Evolutionary conservation across 2,329 filamentous ascomycete genomes (phyloP).

Genomic region (Arthrobotrys conoides): DNA sequence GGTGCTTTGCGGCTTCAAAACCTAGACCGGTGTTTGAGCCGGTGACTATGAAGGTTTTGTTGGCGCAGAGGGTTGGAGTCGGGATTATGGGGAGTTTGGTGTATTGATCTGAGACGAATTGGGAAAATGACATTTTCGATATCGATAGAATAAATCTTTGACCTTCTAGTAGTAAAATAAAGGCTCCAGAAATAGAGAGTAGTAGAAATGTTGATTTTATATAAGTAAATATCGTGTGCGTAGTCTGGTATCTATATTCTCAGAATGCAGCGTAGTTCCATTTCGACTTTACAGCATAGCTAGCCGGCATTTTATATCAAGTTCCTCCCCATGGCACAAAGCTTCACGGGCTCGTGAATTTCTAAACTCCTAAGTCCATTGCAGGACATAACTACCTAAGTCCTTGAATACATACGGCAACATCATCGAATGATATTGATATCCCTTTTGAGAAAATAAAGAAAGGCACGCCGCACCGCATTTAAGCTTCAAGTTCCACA

Average conservation of each 20-base stretch:
- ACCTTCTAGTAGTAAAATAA: too few relatives aligned
- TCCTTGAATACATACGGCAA: neutral
- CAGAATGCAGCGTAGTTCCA: too few relatives aligned
- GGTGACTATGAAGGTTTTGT: slow-evolving; percentile 67
- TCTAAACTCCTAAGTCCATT: slow-evolving; percentile 35
- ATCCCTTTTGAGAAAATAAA: slow-evolving; percentile 1
- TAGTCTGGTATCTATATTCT: too few relatives aligned
- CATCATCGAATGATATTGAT: slow-evolving; percentile 1
- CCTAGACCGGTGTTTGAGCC: slow-evolving; percentile 69
- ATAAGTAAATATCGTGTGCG: too few relatives aligned
- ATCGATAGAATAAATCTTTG: neutral
- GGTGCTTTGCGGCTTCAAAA: slow-evolving; percentile 67
- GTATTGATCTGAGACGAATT: slow-evolving; percentile 37
- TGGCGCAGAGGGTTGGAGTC: slow-evolving; percentile 28
- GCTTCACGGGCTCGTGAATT: neutral
- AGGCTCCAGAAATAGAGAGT: too few relatives aligned
- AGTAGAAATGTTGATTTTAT: too few relatives aligned
- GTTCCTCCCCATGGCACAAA: neutral
- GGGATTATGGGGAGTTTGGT: slow-evolving; percentile 37
- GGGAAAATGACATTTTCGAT: slow-evolving; percentile 14
- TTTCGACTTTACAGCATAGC: too few relatives aligned
- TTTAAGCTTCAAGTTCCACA: neutral
- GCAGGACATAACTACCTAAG: slow-evolving; percentile 2
- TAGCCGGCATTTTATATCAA: neutral
- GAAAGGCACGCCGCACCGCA: too few relatives aligned